Conservation (phyloP, 1,139 yeast species). For the Arxiozyma bovina region DNA sequence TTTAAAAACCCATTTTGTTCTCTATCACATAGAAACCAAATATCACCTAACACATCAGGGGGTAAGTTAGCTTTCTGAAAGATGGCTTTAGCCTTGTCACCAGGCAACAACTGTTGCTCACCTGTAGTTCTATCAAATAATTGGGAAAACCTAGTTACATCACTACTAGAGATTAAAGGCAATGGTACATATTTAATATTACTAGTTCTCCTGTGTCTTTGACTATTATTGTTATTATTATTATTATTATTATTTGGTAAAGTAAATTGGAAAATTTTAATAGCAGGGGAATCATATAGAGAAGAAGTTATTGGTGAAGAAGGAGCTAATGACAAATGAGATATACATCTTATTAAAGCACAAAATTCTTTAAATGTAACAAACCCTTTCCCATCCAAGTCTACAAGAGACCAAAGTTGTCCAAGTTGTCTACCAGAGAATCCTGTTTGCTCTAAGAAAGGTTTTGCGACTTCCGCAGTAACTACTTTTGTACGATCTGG, state of each 20-base stretch:
- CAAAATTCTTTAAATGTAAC: slow-evolving; percentile 75
- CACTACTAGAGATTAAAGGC: slow-evolving; percentile 9
- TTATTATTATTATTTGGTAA: background rate
- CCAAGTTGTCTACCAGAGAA: slow-evolving; percentile 71
- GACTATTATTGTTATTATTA: background rate
- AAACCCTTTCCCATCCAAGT: slow-evolving; percentile 72
- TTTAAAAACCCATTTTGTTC: slow-evolving; percentile 62
- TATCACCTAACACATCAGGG: slow-evolving; percentile 62
- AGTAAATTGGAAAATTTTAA: slow-evolving; percentile 10
- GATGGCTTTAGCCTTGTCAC: slow-evolving; percentile 71
- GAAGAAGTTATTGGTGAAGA: slow-evolving; percentile 16
- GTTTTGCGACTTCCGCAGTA: slow-evolving; percentile 78
- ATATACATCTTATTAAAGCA: slow-evolving; percentile 79
- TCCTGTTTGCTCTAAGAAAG: slow-evolving; percentile 77
- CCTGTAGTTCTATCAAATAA: slow-evolving; percentile 57
- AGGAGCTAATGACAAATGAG: slow-evolving; percentile 56
- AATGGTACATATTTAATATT: slow-evolving; percentile 17
- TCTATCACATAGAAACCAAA: slow-evolving; percentile 84
- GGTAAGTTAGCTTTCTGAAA: slow-evolving; percentile 83
- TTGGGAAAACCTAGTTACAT: slow-evolving; percentile 41
- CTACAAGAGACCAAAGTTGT: slow-evolving; percentile 89
- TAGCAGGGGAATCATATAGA: slow-evolving; percentile 23
- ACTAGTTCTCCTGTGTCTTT: background rate
- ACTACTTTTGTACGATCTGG: slow-evolving; percentile 69
- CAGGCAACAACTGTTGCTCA: slow-evolving; percentile 48